Evolutionary conservation across 805 yeast species (phyloP).

Genomic region (Starmerella roubikii): DNA sequence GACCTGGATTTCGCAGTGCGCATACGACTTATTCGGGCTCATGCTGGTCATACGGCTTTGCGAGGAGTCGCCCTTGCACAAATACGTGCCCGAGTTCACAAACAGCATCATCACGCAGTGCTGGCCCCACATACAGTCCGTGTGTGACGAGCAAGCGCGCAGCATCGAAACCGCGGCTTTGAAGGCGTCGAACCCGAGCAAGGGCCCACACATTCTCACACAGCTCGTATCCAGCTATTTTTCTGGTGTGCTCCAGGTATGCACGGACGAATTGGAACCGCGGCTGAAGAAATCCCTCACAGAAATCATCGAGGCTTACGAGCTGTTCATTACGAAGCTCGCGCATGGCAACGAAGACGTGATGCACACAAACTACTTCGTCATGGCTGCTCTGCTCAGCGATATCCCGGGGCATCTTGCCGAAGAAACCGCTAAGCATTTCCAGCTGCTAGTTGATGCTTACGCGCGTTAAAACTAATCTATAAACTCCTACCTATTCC

Average conservation of each 20-base stretch:
- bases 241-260: slow-evolving; percentile 52
- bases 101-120: slow-evolving; percentile 43
- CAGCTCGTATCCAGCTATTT: slow-evolving; percentile 66
- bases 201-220: slow-evolving; percentile 48
- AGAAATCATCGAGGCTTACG: slow-evolving; percentile 67
- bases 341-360: slow-evolving; percentile 45
- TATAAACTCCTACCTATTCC: background rate
- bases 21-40: slow-evolving; percentile 58
- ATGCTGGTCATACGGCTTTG: slow-evolving; percentile 59
- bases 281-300: slow-evolving; percentile 59
- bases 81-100: slow-evolving; percentile 42
- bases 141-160: slow-evolving; percentile 67
- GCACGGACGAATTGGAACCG: slow-evolving; percentile 34
- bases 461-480: background rate
- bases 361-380: slow-evolving; percentile 56
- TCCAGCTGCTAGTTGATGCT: slow-evolving; percentile 34
- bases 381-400: slow-evolving; percentile 43
- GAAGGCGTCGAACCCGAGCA: slow-evolving; percentile 21
- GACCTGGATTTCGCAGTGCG: slow-evolving; percentile 10
- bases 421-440: slow-evolving; percentile 33
- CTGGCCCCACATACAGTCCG: slow-evolving; percentile 77
- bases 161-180: slow-evolving; percentile 43
- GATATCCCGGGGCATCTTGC: slow-evolving; percentile 35
- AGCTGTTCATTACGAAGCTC: slow-evolving; percentile 44
- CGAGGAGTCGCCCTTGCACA: slow-evolving; percentile 58